Evolutionary conservation across 768 basidiomycete species (phyloP), one percentile per base, ranked within the genome.

Genomic region (Leccinellum albellum): DNA sequence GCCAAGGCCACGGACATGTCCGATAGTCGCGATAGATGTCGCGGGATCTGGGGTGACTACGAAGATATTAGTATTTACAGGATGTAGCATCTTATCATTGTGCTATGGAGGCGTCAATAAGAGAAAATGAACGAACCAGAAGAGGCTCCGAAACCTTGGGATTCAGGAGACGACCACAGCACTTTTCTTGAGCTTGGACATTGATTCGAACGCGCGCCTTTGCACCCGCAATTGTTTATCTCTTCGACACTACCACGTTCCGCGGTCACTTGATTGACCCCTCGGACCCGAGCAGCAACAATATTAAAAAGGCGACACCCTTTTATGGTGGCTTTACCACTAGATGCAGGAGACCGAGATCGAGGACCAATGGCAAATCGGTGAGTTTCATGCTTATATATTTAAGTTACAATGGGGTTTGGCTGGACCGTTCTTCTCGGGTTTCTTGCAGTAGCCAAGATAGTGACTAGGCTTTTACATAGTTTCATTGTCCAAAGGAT

Each of bases 281-380:
- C 64, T 98, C 94, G 23, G 94, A 81, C 69, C 98, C 94, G 64
- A 98, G 98, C 29, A 99, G 77, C 45, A 98, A 71, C 57, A 99
- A 68, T 13, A 87, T 86, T 44, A 99, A 72, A 53, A 87, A 81
- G 0, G 92, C 93, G 62, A 96, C 94, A 0, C 96, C 96, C 28
- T 87, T n/a, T 74, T 10, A 88, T 82, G 9, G 81, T 74, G 1
- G 80, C 75, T 61, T 80, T 82, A 5, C 81, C 82, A 6, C 80
- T 81, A 0, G 81, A 78, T 0, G 82, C 76, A 32, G 84, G 82
- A 10, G 83, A 76, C 17, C 77, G 73, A 21, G 79, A 77, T 3
- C 83, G 79, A 23, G 84, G 82, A 14, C 89, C 88, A 64, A n/a
- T n/a, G n/a, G n/a, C n/a, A 93, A 89, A 70, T 91, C 94, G 57